phyloP scores from a whole-genome alignment of 1,284 basidiomycete species.

The Rhodotorula sp. region DNA sequence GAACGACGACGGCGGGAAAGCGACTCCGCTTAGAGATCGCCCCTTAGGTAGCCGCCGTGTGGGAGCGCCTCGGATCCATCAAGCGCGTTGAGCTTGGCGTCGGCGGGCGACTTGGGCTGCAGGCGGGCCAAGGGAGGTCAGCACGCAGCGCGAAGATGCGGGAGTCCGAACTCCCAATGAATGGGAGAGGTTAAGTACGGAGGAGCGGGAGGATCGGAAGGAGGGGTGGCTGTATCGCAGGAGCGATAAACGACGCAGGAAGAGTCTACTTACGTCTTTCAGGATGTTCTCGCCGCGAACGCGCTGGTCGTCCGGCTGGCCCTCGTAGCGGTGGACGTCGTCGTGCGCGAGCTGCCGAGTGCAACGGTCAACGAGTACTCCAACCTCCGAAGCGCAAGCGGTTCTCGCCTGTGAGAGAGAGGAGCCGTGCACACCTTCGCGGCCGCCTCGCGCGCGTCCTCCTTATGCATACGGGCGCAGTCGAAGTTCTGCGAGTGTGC shows the following conservation, averaged over 20 bases:
- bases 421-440: neutral
- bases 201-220: too few species aligned
- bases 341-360: conserved; percentile 6
- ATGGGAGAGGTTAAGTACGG: too few species aligned
- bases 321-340: conserved; percentile 9
- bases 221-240: too few species aligned
- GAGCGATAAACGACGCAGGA: too few species aligned
- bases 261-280: conserved; percentile 2
- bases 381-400: accelerated
- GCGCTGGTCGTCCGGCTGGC: neutral
- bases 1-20: neutral
- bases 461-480: neutral
- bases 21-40: conserved; percentile 12
- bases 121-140: neutral
- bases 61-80: conserved; percentile 25
- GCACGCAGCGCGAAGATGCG: neutral
- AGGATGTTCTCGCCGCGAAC: neutral
- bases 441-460: neutral
- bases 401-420: neutral
- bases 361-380: neutral
- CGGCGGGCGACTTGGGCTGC: conserved; percentile 17
- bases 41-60: conserved; percentile 23
- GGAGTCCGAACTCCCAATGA: too few species aligned
- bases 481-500: neutral
- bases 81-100: conserved; percentile 25